phyloP scores from a whole-genome alignment of 2,329 filamentous ascomycete genomes.

The Parastagonospora nodorum region DNA sequence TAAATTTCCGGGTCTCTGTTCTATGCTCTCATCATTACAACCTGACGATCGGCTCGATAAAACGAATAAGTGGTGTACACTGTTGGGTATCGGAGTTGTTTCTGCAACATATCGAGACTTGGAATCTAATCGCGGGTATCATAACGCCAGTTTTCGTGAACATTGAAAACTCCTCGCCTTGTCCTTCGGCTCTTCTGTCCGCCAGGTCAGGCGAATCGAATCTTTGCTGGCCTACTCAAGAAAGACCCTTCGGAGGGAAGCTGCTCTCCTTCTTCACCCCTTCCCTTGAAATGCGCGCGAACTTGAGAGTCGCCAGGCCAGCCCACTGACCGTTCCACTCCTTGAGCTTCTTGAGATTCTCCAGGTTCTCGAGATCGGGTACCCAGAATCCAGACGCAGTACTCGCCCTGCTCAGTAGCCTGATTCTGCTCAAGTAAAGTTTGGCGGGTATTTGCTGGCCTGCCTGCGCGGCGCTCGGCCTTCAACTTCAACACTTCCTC shows the following conservation, averaged over 20 bases:
- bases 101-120: too few species aligned
- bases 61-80: too few species aligned
- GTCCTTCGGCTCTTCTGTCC: too few species aligned
- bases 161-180: not conserved
- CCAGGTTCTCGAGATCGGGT: slow-evolving; percentile 73
- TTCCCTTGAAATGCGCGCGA: slow-evolving; percentile 71
- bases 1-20: too few species aligned
- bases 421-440: slow-evolving; percentile 76
- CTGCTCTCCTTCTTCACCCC: slow-evolving; percentile 70
- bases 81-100: too few species aligned
- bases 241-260: slow-evolving; percentile 70
- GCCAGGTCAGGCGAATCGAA: not conserved
- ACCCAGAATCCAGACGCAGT: slow-evolving; percentile 83
- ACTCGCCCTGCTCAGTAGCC: slow-evolving; percentile 75
- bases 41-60: too few species aligned
- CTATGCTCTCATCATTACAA: too few species aligned
- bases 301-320: slow-evolving; percentile 75
- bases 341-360: slow-evolving; percentile 68
- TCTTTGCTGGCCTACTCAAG: slow-evolving; percentile 24
- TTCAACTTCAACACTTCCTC: slow-evolving; percentile 71
- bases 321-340: slow-evolving; percentile 86
- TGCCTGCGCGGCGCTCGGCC: slow-evolving; percentile 73
- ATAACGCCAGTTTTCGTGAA: not conserved
- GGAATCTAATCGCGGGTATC: not conserved
- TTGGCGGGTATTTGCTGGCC: slow-evolving; percentile 77